Base-by-base conservation (phyloP, 192 early-diverging fungal genomes). In the Gorgonomyces haynaldii region DNA sequence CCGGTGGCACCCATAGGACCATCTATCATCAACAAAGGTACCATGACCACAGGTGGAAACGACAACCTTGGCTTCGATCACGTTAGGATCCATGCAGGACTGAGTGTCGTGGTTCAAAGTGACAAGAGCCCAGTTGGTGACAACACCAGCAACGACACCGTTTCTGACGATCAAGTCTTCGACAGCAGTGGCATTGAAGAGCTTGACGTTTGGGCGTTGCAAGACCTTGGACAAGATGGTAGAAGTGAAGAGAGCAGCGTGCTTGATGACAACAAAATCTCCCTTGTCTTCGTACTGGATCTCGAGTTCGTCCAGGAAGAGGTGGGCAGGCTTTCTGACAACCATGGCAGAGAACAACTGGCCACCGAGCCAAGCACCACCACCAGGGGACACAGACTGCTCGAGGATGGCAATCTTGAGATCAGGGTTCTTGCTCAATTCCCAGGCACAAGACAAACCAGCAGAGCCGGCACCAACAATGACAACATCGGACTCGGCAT, bases 121-220 rank as follows among this genome's bases (percentile, higher is more conserved):
- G 19, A 84, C 81, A 35, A 84, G 53, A 37, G 81, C 73, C 81
- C 81, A 84, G 71, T 84, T 84, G 47, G 81, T 81, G 39, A 81
- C 81, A 10, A 79, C 76, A 61, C 81, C 81, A 25, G 68, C 54
- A 32, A 79, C 61, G 16, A 45, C 7, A 52, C 58, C 60, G 35
- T 54, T 31, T 28, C 68, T 61, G 53, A 84, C 76, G 30, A 84
- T 76, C 44, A 84, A 57, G 50, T 84, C 81, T 53, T 84, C 81
- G 27, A 72, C 76, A 21, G 79, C 78, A 23, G 79, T 81, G 24
- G 81, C 81, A 62, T 84, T 84, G 67, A 84, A 84, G 43, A 84
- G 62, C 59, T 72, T 77, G 57, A 84, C 81, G 52, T 81, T 81
- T 44, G 69, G 62, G 26, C 62, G 59, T 41, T 65, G 56, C 16